phyloP scores from a whole-genome alignment of 2,329 filamentous ascomycete species.

The Beauveria asiatica region DNA sequence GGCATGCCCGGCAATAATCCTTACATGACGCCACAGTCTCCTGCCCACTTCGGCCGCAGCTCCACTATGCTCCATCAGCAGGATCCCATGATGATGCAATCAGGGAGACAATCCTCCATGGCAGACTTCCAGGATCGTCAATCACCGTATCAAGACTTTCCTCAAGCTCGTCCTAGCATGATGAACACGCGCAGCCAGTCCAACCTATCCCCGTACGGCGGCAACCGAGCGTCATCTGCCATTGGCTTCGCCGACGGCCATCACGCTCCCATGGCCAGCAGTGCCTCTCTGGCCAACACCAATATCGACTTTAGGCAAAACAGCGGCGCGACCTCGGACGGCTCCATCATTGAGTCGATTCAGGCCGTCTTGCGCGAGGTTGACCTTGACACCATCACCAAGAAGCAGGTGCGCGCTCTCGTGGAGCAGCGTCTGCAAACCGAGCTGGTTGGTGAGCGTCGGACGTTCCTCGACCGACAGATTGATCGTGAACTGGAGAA shows the following conservation, averaged over 20 bases:
- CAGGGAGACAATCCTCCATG: conserved; percentile 63
- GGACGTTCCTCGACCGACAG: conserved; percentile 81
- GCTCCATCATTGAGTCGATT: conserved; percentile 74
- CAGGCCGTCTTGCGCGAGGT: conserved; percentile 76
- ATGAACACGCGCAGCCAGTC: conserved; percentile 46
- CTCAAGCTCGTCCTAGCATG: conserved; percentile 49
- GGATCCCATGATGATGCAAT: conserved; percentile 41
- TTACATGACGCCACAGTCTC: conserved; percentile 78
- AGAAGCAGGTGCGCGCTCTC: conserved; percentile 88
- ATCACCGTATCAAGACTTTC: conserved; percentile 51
- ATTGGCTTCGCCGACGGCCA: conserved; percentile 40
- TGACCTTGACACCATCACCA: conserved; percentile 93
- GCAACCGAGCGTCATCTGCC: conserved; percentile 35
- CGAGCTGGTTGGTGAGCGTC: conserved; percentile 76
- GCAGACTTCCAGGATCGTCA: conserved; percentile 37
- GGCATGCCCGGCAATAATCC: conserved; percentile 66
- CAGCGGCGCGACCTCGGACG: conserved; percentile 63
- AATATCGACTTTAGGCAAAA: conserved; percentile 55
- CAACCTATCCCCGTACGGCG: conserved; percentile 38
- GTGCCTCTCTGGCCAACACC: conserved; percentile 39
- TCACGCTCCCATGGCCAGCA: conserved; percentile 35
- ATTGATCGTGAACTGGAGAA: conserved; percentile 91
- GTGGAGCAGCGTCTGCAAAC: conserved; percentile 92
- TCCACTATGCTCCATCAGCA: conserved; percentile 36
- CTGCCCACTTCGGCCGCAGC: conserved; percentile 56